Base-by-base conservation (phyloP, 192 early-diverging fungal genomes). In the Podila minutissima region DNA sequence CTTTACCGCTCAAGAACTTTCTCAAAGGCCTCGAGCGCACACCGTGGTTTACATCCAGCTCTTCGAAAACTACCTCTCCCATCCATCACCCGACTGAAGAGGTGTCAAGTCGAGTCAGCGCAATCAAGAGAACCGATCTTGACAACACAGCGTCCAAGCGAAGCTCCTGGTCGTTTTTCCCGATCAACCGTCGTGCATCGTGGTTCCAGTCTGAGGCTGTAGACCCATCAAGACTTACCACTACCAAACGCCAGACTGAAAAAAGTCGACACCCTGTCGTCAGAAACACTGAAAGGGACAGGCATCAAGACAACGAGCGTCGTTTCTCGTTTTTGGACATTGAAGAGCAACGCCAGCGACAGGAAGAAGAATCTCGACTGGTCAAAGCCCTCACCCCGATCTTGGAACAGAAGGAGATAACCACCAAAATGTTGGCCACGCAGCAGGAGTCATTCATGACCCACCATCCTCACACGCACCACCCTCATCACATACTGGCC, bases 131-230 rank as follows among this genome's bases (percentile, higher is more conserved):
- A 46, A 15, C 41, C 41, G 41, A 46, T 46, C 41, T 46, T 46
- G 41, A 17, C 41, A 46, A 46, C 15, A 55, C 20, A 55, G 24
- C 53, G 4, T 55, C 33, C 28, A 75, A 75, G 57, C 61, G 74
- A 13, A 69, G 37, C 1, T 75, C 74, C 8, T 75, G 74, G 74
- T 59, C 67, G 0, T 50, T 75, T 38, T 69, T 75, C 31, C 62
- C 62, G 7, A 58, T 64, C 55, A 62, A 62, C n/a, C 58, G 65
- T 22, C 74, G 74, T 32, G 28, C 67, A 2, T 69, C 74, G 4
- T 33, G 64, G 62, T 46, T 46, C 3, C 41, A 46, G 41, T 17
- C 41, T 11, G 41, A 46, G 41, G 13, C 4, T 17, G 15, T 46
- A 15, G 41, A 17, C 15, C 13, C 41, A 15, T 46, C 41, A 46